phyloP scores from a whole-genome alignment of 371 early-diverging fungal species.

The Globomyces sp. region DNA sequence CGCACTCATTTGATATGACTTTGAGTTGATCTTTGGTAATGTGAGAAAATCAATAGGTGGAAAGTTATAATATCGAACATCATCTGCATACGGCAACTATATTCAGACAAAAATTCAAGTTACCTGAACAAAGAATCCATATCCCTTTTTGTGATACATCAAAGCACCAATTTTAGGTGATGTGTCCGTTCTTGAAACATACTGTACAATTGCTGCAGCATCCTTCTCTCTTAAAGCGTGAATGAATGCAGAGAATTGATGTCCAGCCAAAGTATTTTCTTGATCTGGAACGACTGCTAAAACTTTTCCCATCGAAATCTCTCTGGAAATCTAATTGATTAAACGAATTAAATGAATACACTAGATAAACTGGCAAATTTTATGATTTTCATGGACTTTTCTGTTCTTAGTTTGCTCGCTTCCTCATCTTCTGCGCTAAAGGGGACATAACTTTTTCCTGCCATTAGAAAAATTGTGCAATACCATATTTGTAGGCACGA shows the following conservation, averaged over 20 bases:
- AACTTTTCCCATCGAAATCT: slow-evolving; percentile 55
- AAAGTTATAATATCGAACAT: slow-evolving; percentile 58
- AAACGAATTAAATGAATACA: slow-evolving; percentile 24
- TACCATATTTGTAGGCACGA: slow-evolving; percentile 22
- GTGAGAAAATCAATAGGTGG: slow-evolving; percentile 34
- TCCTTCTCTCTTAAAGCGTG: slow-evolving; percentile 55
- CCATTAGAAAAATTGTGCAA: slow-evolving; percentile 60
- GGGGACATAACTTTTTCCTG: slow-evolving; percentile 65
- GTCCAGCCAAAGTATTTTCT: slow-evolving; percentile 32
- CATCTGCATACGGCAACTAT: slow-evolving; percentile 71
- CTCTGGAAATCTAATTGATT: slow-evolving; percentile 54
- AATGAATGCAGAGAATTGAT: slow-evolving; percentile 56
- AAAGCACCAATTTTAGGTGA: slow-evolving; percentile 66
- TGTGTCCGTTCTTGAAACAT: slow-evolving; percentile 52
- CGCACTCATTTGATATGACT: slow-evolving; percentile 33
- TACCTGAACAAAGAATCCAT: slow-evolving; percentile 10
- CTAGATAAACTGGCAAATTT: slow-evolving; percentile 49
- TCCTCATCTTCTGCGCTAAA: slow-evolving; percentile 61
- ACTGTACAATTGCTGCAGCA: slow-evolving; percentile 62
- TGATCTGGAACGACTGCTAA: slow-evolving; percentile 54
- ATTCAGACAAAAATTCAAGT: not conserved
- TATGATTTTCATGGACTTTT: slow-evolving; percentile 60
- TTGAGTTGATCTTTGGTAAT: slow-evolving; percentile 13
- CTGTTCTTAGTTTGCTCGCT: slow-evolving; percentile 53
- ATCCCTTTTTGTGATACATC: slow-evolving; percentile 46